Evolutionary conservation across 2,329 filamentous ascomycete genomes (phyloP), one percentile per base, ranked within the genome.

Genomic region (Xylogone sp.): DNA sequence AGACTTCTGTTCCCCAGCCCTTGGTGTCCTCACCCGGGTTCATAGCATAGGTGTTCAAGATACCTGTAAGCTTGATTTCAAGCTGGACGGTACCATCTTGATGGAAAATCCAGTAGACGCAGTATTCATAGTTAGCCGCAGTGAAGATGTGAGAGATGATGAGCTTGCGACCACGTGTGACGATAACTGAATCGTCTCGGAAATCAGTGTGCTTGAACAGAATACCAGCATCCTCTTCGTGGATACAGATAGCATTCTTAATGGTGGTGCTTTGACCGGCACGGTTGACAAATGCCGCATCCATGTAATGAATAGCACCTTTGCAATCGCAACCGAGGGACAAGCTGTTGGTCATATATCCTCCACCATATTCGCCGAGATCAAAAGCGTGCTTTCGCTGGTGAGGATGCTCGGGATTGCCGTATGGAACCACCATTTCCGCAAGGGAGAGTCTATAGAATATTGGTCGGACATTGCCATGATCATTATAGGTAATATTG

Each of bases 171-270:
- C 86, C 90, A 21, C 92, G 85, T 0, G 91, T 96, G 3, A 96
- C 88, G 9, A 94, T 90, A 50, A 85, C 82, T 0, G 88, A 93
- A 43, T 94, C 87, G 65, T 97, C 92, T 34, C 92, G 82, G 80
- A 96, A 97, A 70, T 97, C 92, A 16, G 84, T 91, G 72, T 95
- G 90, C 73, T 97, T 97, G 81, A 95, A 96, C 1, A 96, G 76
- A 53, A 97, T 94, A 5, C 92, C 92, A 2, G 83, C 82, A 58
- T 97, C 92, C 72, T 97, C 92, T 68, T 97, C 92, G 70, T 97
- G 92, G 58, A 97, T 92, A 69, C 92, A 97, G 59, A 97, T 87
- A 34, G 92, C 92, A 65, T 96, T 96, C 76, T 96, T 93, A 74
- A 96, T 90, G 1, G 84, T 87, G 3, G 84, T 83, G 22, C 88